Evolutionary conservation across 225 moss, liverwort and hornwort genomes (phyloP), one percentile per base, ranked within the genome.

Genomic region (Polytrichum formosum): DNA sequence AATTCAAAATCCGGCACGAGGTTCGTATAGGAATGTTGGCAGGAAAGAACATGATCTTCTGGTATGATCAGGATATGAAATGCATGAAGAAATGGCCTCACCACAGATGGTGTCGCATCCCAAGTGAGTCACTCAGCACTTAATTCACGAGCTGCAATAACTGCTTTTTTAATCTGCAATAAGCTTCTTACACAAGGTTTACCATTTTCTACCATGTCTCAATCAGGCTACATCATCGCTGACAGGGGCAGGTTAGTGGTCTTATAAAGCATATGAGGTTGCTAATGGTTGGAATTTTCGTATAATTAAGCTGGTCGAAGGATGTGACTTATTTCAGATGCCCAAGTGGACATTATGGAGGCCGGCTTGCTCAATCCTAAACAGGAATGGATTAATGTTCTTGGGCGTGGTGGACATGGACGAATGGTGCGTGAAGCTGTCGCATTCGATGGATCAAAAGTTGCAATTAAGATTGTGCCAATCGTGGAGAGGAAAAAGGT

Each of bases 361-460:
- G 58, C 58, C 58, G 58, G 58, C 58, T 58, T 20, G 18, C 58
- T 63, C 63, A 26, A 63, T 26, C 10, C 10, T 63, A 0, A 0
- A 63, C 0, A 6, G n/a, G 21, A 63, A 26, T 21, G 26, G 26
- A 16, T 2, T 6, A 0, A 1, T 6, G 26, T 26, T 64, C 2
- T 64, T 0, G 64, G 28, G 26, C 28, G 17, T 64, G 64, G 64
- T 64, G 64, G 7, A 29, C 2, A 64, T 26, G 64, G 25, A 64
- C 64, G 58, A 58, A 0, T 1, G 23, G 64, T 64, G 64, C 16
- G 16, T 64, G 64, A 64, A 64, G 64, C 64, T 64, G 25, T 23
- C 8, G 26, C 64, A 64, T 64, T 29, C 28, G 64, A 64, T 64
- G 64, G 64, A 64, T 64, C 64, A 64, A 64, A 64, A 64, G 58